Base-by-base conservation (phyloP, 495 filamentous ascomycete species). In the Aspergillus cristatus region DNA sequence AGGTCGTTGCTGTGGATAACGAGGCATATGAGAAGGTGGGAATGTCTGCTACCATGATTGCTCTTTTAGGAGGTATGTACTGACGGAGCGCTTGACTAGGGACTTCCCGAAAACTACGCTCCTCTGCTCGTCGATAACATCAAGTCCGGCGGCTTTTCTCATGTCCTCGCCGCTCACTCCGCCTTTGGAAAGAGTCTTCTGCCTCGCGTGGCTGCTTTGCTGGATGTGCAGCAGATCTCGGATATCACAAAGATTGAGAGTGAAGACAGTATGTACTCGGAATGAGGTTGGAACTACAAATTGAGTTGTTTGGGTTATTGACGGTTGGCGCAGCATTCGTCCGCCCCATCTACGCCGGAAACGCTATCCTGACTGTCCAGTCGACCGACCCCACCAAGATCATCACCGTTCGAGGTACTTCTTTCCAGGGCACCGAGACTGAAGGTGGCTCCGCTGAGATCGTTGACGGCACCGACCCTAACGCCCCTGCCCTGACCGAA, bases 101-200 rank as follows among this genome's bases (percentile, higher is more conserved):
- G 86, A 17, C 75, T 98, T 3, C 81, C 91, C 17, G 91, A 98
- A 66, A 98, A 88, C 70, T 97, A 71, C 53, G 90, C 90, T n/a
- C 84, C 88, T 28, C 67, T 98, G 18, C 72, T 98, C 14, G 84
- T 84, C 17, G 87, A 95, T 62, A 98, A 96, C 61, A 84, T 98
- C 62, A 91, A 94, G 72, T 86, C 88, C 51, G 85, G 82, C 43
- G 82, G 78, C 45, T 96, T 79, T 63, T 94, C 89, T 43, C 91
- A 98, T 57, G 75, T 97, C 36, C 70, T 97, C 39, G 81, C 82
- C 16, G 82, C 81, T 28, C 86, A 95, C 70, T 93, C 90, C 13
- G 93, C 91, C 6, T 98, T 98, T 57, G 91, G 93, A 43, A 98
- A 98, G 76, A 88, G 82, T 58, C 64, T 97, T 26, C 72, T 97